Evolutionary conservation across 805 yeast genomes (phyloP), one percentile per base, ranked within the genome.

Genomic region (Yamadazyma kitorensis): DNA sequence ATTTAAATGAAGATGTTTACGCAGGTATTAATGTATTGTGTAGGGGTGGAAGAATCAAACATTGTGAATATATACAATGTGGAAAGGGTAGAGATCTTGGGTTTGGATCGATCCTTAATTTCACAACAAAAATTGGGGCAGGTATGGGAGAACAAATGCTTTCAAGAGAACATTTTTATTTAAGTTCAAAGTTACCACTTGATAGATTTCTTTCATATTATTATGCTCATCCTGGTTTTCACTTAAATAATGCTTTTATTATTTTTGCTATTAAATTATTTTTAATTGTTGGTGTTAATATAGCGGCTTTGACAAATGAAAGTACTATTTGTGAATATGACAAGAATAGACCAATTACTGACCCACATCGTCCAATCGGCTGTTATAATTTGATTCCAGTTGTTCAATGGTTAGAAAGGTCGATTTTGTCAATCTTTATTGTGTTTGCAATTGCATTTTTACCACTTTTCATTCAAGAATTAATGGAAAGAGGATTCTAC

Each of bases 141-240:
- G 94, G 94, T 64, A 84, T 84, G 94, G 93, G 93, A 59, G 94
- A 84, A 62, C 94, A 84, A 59, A 81, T 84, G 80, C 66, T 84
- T 41, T 82, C 89, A 17, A 74, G 94, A 64, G 94, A 84, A 58
- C 84, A 84, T 57, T 84, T 80, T 61, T 82, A 83, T 59, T 60
- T 84, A 59, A 87, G 91, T 52, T 80, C 91, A 24, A 88, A 80
- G 54, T 65, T 84, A 43, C 93, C 91, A 27, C 61, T 84, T 51
- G 91, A 84, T 57, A 74, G 91, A 61, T 81, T 84, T 71, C 70
- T 84, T 44, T 80, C 91, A 7, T 84, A 84, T 69, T 84, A 81
- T 67, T 84, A 82, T 61, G 94, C 91, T 12, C 94, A 84, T 59
- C 80, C 87, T 41, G 94, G 94, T 60, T 84, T 84, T 74, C 94